Percentiles rank a stretch among this genome's conserved stretches.
Evolutionary conservation across 192 early-diverging fungal species (phyloP).

Genomic region (Anaeromyces robustus): DNA sequence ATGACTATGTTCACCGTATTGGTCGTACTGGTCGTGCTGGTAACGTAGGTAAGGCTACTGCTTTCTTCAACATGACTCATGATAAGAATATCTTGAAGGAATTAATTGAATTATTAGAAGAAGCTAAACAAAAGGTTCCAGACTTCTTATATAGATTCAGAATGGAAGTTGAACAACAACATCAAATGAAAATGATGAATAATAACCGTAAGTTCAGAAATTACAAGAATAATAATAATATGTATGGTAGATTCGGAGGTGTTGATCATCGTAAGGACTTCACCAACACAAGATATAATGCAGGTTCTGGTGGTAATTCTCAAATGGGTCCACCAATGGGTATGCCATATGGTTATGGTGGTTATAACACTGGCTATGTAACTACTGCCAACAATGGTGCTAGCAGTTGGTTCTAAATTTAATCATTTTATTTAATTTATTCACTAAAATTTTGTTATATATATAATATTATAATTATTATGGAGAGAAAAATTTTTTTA

Average conservation of each 20-base stretch:
- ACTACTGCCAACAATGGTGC: constrained; percentile 20
- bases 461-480: neutral
- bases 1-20: constrained; percentile 95
- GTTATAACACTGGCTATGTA: constrained; percentile 9
- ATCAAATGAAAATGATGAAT: constrained; percentile 43
- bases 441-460: neutral
- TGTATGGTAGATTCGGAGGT: neutral
- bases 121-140: constrained; percentile 90
- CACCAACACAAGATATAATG: constrained; percentile 10
- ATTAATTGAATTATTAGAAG: constrained; percentile 71
- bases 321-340: constrained; percentile 5
- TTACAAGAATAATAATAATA: neutral
- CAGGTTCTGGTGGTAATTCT: constrained; percentile 11
- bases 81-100: constrained; percentile 77
- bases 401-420: constrained; percentile 49
- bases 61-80: constrained; percentile 83
- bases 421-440: constrained; percentile 8
- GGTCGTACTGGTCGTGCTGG: constrained; percentile 95
- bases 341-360: neutral
- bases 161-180: constrained; percentile 30
- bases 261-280: neutral
- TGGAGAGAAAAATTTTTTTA: neutral
- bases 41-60: constrained; percentile 79
- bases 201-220: constrained; percentile 15
- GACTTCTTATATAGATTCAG: constrained; percentile 44